Conservation (phyloP, 2,329 filamentous ascomycete genomes). For the Claviceps humidiphila region DNA sequence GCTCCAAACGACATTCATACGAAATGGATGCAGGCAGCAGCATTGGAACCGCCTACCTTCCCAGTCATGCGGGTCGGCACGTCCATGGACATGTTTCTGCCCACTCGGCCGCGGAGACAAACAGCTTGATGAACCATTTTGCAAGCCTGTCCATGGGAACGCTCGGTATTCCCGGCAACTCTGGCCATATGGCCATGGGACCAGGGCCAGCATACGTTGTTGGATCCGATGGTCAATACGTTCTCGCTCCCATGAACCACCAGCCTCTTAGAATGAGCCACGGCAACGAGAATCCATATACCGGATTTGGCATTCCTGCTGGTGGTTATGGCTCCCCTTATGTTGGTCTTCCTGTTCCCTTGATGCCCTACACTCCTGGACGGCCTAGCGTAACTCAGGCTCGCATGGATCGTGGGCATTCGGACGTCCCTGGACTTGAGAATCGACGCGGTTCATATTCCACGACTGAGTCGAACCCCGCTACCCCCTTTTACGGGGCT, state of each 20-base stretch:
- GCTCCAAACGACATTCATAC: slow-evolving; percentile 9
- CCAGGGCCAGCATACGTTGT: slow-evolving; percentile 24
- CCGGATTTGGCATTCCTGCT: slow-evolving; percentile 18
- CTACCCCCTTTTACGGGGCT: slow-evolving; percentile 51
- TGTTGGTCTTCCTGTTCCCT: slow-evolving; percentile 22
- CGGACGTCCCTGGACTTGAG: slow-evolving; percentile 48
- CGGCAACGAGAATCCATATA: slow-evolving; percentile 20
- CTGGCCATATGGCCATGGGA: slow-evolving; percentile 19
- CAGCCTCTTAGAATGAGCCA: slow-evolving; percentile 24
- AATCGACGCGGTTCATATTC: slow-evolving; percentile 56
- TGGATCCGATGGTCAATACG: slow-evolving; percentile 25
- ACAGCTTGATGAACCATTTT: slow-evolving; percentile 21
- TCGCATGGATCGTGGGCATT: slow-evolving; percentile 32
- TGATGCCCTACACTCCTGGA: slow-evolving; percentile 41
- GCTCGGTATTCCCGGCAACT: slow-evolving; percentile 19
- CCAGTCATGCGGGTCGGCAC: slow-evolving; percentile 17
- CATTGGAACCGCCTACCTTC: slow-evolving; percentile 18
- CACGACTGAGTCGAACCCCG: slow-evolving; percentile 51
- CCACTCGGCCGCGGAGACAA: slow-evolving; percentile 18
- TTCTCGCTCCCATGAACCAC: slow-evolving; percentile 23
- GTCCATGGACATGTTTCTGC: slow-evolving; percentile 17
- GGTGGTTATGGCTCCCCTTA: slow-evolving; percentile 24
- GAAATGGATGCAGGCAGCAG: slow-evolving; percentile 23
- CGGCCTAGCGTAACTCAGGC: slow-evolving; percentile 30
- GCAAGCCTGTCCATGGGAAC: slow-evolving; percentile 24